Percentiles rank a stretch among this genome's conserved stretches.
Evolutionary conservation across 805 yeast species (phyloP).

Genomic region (Pichia thaimueangensis): DNA sequence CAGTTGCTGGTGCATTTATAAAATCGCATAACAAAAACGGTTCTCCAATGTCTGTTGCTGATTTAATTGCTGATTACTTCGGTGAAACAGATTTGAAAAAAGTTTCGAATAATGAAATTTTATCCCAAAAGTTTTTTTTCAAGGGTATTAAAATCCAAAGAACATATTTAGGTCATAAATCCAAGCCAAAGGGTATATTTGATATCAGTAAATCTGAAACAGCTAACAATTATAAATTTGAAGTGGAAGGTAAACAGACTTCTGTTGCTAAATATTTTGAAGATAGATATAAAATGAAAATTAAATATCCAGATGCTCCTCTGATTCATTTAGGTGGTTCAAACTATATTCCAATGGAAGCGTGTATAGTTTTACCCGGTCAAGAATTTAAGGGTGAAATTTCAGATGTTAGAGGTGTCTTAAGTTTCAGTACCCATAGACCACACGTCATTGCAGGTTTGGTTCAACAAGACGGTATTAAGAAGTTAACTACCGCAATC

Average conservation of each 20-base stretch:
- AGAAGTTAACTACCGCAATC: constrained; percentile 12
- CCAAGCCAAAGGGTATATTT: constrained; percentile 22
- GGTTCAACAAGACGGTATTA: constrained; percentile 24
- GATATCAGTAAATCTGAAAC: constrained; percentile 18
- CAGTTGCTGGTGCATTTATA: constrained; percentile 25
- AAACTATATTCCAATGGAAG: constrained; percentile 26
- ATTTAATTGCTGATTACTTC: constrained; percentile 21
- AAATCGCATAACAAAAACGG: constrained; percentile 23
- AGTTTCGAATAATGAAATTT: constrained; percentile 8
- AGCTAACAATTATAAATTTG: constrained; percentile 21
- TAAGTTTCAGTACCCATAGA: constrained; percentile 25
- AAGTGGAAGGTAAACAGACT: constrained; percentile 18
- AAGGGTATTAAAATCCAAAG: constrained; percentile 22
- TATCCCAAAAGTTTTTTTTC: constrained; percentile 17
- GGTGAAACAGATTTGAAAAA: constrained; percentile 16
- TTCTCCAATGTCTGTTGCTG: constrained; percentile 22
- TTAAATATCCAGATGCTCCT: constrained; percentile 25
- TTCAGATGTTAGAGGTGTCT: constrained; percentile 25
- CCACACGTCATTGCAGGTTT: constrained; percentile 26
- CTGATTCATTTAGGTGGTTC: constrained; percentile 24
- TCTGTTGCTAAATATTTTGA: constrained; percentile 24
- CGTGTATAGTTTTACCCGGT: constrained; percentile 23
- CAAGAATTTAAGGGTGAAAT: constrained; percentile 28
- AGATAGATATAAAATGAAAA: constrained; percentile 19
- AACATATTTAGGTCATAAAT: constrained; percentile 18